A percentile compares a stretch with the other conserved stretches of the same genome.
Conservation (phyloP, 768 basidiomycete species). For the Rhodotorula paludigena region DNA sequence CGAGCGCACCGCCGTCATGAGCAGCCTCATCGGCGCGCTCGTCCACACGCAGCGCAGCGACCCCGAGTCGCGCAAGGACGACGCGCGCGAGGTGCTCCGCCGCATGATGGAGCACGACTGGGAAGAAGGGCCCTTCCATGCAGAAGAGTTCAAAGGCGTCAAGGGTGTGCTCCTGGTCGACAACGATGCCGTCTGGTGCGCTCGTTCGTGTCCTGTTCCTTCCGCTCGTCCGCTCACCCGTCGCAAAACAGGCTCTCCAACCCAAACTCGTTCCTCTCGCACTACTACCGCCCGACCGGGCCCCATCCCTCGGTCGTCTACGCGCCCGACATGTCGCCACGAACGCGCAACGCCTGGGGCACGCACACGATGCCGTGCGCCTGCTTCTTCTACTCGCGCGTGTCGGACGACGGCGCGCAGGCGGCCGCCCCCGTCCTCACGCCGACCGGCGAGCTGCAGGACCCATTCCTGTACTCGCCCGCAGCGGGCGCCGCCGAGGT, state of each 20-base stretch:
- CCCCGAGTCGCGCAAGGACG: slow-evolving; percentile 4
- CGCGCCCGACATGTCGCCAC: slow-evolving; percentile 35
- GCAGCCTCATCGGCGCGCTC: slow-evolving; percentile 26
- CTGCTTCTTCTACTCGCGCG: slow-evolving; percentile 40
- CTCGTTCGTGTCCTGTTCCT: not conserved
- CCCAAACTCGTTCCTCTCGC: slow-evolving; percentile 27
- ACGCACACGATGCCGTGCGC: slow-evolving; percentile 33
- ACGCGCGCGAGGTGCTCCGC: slow-evolving; percentile 10
- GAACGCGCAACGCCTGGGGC: slow-evolving; percentile 32
- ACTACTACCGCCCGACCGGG: slow-evolving; percentile 31
- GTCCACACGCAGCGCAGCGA: slow-evolving; percentile 32
- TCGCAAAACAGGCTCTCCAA: slow-evolving; percentile 31
- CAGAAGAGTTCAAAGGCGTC: slow-evolving; percentile 14
- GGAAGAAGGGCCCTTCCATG: slow-evolving; percentile 18
- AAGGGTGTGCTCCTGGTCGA: slow-evolving; percentile 36
- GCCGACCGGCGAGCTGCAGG: not conserved
- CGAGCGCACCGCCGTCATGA: slow-evolving; percentile 33
- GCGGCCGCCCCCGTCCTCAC: not conserved
- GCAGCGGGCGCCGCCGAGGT: slow-evolving; percentile 22
- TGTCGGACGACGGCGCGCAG: slow-evolving; percentile 12
- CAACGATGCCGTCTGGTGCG: slow-evolving; percentile 40
- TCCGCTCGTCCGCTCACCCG: not conserved
- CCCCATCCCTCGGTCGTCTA: slow-evolving; percentile 34
- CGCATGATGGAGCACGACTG: slow-evolving; percentile 27
- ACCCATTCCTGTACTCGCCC: slow-evolving; percentile 32